Conservation (phyloP, 768 basidiomycete genomes). For the Brasilioporus rufonigricans region DNA sequence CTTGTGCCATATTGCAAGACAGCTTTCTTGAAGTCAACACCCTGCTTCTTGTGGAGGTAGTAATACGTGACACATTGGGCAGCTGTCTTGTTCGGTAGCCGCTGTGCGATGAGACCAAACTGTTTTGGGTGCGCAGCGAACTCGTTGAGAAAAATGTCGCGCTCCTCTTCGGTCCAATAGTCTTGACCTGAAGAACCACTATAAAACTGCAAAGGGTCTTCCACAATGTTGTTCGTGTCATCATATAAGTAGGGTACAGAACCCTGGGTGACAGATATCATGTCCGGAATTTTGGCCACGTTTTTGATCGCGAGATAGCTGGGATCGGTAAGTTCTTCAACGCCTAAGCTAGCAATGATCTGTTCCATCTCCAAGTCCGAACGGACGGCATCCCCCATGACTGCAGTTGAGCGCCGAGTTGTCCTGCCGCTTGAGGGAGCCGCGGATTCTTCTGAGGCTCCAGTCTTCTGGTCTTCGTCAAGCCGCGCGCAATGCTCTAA, state of each 20-base stretch:
- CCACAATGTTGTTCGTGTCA: slow-evolving; percentile 81
- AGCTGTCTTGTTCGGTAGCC: slow-evolving; percentile 79
- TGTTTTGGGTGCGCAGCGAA: slow-evolving; percentile 90
- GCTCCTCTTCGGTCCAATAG: slow-evolving; percentile 88
- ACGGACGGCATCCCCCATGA: slow-evolving; percentile 82
- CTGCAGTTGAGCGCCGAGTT: slow-evolving; percentile 70
- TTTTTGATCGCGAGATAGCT: slow-evolving; percentile 83
- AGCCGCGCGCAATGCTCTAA: slow-evolving; percentile 63
- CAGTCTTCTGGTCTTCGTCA: slow-evolving; percentile 46
- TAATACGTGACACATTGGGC: slow-evolving; percentile 91
- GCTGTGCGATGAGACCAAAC: slow-evolving; percentile 87
- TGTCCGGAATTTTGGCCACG: slow-evolving; percentile 86
- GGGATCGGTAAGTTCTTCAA: slow-evolving; percentile 91
- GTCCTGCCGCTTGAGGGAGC: slow-evolving; percentile 50
- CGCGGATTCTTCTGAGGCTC: slow-evolving; percentile 37
- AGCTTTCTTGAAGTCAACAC: slow-evolving; percentile 81
- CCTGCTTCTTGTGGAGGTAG: slow-evolving; percentile 89
- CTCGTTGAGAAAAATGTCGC: slow-evolving; percentile 70
- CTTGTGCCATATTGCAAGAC: slow-evolving; percentile 63
- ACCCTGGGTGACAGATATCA: slow-evolving; percentile 70
- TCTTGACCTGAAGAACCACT: slow-evolving; percentile 68
- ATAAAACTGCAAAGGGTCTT: slow-evolving; percentile 77
- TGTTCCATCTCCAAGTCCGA: slow-evolving; percentile 97
- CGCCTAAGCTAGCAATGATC: slow-evolving; percentile 91
- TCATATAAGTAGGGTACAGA: slow-evolving; percentile 66